Percentiles rank a stretch among this genome's conserved stretches.
Evolutionary conservation across 371 early-diverging fungal genomes (phyloP).

Genomic region (Nematocida minor): DNA sequence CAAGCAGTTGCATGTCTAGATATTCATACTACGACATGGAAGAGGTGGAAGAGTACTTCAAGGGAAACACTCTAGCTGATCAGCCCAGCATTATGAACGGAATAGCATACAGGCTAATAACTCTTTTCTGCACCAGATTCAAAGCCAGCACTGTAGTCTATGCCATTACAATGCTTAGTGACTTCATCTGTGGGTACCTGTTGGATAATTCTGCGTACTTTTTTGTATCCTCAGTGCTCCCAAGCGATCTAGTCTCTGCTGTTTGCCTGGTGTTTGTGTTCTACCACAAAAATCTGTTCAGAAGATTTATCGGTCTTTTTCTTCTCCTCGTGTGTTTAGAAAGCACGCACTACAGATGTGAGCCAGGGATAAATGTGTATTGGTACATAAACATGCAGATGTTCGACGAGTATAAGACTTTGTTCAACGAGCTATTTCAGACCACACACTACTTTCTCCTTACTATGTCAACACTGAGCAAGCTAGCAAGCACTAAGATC

Average conservation of each 20-base stretch:
- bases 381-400: constrained; percentile 50
- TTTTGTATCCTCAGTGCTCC: not conserved
- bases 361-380: constrained; percentile 41
- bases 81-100: not conserved
- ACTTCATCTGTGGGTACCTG: not conserved
- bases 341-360: not conserved
- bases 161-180: not conserved
- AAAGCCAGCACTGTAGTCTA: not conserved
- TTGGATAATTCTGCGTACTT: not conserved
- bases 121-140: not conserved
- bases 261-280: not conserved
- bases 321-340: constrained; percentile 1
- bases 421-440: not conserved
- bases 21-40: constrained; percentile 34
- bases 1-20: not conserved
- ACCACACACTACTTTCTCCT: constrained; percentile 19
- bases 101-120: not conserved
- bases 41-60: constrained; percentile 17
- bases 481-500: not conserved
- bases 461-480: not conserved
- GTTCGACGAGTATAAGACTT: not conserved
- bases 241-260: not conserved
- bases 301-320: not conserved
- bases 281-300: not conserved
- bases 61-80: constrained; percentile 25